Conservation (phyloP, 1,139 yeast species). For the Pichia norvegensis region DNA sequence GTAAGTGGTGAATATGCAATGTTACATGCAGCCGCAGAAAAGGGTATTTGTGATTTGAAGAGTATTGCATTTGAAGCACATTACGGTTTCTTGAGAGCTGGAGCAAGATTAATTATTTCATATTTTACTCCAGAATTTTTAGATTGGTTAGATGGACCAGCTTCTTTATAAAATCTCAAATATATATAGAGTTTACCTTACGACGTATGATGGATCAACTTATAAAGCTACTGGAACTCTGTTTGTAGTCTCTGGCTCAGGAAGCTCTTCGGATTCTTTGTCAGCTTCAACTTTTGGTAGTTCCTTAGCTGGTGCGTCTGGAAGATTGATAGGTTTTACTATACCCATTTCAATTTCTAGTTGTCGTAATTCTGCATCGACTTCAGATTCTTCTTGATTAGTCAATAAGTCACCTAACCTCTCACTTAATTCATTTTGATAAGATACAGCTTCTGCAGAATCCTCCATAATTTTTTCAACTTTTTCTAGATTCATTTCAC, state of each 20-base stretch:
- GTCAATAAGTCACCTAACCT: slow-evolving; percentile 40
- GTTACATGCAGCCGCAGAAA: slow-evolving; percentile 98
- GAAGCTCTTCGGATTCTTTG: neutral
- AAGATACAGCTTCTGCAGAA: slow-evolving; percentile 69
- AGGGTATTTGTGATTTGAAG: slow-evolving; percentile 84
- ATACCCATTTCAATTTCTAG: slow-evolving; percentile 38
- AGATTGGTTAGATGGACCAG: slow-evolving; percentile 65
- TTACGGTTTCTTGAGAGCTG: slow-evolving; percentile 89
- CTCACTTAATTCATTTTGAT: slow-evolving; percentile 56
- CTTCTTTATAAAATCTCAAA: slow-evolving; percentile 4
- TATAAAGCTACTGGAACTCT: neutral
- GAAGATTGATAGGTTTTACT: neutral
- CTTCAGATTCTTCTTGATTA: slow-evolving; percentile 53
- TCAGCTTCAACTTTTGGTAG: neutral
- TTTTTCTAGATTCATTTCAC: slow-evolving; percentile 67
- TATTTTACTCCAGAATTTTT: slow-evolving; percentile 94
- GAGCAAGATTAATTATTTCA: slow-evolving; percentile 84
- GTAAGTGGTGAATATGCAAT: slow-evolving; percentile 97
- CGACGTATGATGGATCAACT: neutral
- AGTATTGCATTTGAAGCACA: slow-evolving; percentile 89
- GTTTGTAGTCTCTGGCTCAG: neutral
- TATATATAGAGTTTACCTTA: neutral
- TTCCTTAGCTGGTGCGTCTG: neutral
- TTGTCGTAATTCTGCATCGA: slow-evolving; percentile 53
- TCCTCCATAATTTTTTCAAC: slow-evolving; percentile 84